Percentiles rank a stretch among this genome's conserved stretches.
Evolutionary conservation across 495 filamentous ascomycete species (phyloP).

Genomic region (Tuber magnatum): DNA sequence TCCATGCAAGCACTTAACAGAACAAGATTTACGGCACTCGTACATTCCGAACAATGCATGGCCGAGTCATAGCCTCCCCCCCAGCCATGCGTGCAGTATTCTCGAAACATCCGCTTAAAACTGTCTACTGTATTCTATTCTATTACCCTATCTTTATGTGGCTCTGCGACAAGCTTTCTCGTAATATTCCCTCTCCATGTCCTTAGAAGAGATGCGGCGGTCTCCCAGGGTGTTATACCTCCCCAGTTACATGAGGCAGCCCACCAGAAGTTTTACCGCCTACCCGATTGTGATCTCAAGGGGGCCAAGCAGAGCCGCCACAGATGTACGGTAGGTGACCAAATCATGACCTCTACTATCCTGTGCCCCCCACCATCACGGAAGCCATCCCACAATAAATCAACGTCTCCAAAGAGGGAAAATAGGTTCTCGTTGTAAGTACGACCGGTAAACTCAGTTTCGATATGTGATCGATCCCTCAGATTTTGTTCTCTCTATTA

Average conservation of each 20-base stretch:
- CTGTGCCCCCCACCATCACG: neutral
- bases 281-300: neutral
- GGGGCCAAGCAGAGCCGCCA: neutral
- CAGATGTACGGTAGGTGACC: neutral
- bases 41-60: neutral
- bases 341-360: neutral
- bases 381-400: neutral
- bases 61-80: neutral
- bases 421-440: neutral
- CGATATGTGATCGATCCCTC: neutral
- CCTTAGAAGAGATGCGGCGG: neutral
- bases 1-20: neutral
- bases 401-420: neutral
- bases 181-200: neutral
- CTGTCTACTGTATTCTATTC: neutral
- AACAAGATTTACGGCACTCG: neutral
- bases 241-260: neutral
- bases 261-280: neutral
- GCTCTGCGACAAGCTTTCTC: neutral
- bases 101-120: neutral
- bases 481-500: neutral
- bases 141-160: neutral
- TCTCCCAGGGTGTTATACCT: neutral
- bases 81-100: neutral
- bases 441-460: neutral